Conservation (phyloP, 805 yeast species). For the Zygotorulaspora sp. region DNA sequence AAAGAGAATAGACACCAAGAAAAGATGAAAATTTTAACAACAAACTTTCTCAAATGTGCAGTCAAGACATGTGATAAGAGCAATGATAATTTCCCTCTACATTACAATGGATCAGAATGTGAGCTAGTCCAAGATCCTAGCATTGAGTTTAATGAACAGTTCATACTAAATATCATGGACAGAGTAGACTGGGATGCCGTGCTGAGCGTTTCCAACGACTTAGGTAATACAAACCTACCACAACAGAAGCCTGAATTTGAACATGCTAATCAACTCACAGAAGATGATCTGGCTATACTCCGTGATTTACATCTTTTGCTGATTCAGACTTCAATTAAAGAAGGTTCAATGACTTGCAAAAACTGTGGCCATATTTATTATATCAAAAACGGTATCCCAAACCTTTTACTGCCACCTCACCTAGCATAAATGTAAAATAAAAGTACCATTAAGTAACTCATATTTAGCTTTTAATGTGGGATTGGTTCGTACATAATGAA, state of each 20-base stretch:
- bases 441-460: neutral
- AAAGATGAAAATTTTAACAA: slow-evolving; percentile 85
- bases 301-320: slow-evolving; percentile 73
- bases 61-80: slow-evolving; percentile 74
- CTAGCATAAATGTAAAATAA: slow-evolving; percentile 47
- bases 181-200: slow-evolving; percentile 89
- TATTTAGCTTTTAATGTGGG: slow-evolving; percentile 1
- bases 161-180: slow-evolving; percentile 68
- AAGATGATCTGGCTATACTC: slow-evolving; percentile 45
- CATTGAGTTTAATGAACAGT: slow-evolving; percentile 77
- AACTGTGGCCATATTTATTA: slow-evolving; percentile 84
- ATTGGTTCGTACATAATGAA: slow-evolving; percentile 1
- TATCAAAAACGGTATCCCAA: slow-evolving; percentile 91
- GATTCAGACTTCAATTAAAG: slow-evolving; percentile 78
- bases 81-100: slow-evolving; percentile 74
- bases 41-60: slow-evolving; percentile 93
- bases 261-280: slow-evolving; percentile 36
- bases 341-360: slow-evolving; percentile 85
- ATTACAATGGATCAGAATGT: slow-evolving; percentile 51
- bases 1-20: too few relatives aligned
- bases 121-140: slow-evolving; percentile 66
- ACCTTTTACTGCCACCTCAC: slow-evolving; percentile 91
- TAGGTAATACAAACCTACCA: slow-evolving; percentile 61
- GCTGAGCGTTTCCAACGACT: slow-evolving; percentile 67
- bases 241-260: slow-evolving; percentile 51